Evolutionary conservation across 345 rosid species (phyloP).

Genomic region (Citrus trifoliata): DNA sequence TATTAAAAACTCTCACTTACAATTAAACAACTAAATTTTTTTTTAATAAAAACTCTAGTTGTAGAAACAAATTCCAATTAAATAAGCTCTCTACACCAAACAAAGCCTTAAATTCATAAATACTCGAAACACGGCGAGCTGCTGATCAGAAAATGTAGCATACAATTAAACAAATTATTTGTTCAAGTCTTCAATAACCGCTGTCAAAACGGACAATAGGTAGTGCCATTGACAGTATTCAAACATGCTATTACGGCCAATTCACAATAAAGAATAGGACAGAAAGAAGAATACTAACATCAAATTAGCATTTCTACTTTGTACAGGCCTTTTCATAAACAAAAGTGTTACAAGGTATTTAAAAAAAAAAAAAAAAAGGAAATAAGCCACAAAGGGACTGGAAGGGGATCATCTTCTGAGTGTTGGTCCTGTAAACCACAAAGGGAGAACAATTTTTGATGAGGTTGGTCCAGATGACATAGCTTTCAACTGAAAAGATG

Average conservation of each 20-base stretch:
- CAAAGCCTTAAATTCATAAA: too few species aligned
- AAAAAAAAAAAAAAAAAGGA: not conserved
- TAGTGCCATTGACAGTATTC: not conserved
- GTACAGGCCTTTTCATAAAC: conserved; percentile 19
- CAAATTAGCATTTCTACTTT: conserved; percentile 18
- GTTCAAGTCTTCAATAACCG: not conserved
- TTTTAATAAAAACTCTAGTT: too few species aligned
- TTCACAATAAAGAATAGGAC: conserved; percentile 4
- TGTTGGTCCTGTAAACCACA: not conserved
- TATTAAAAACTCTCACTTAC: too few species aligned
- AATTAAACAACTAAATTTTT: too few species aligned
- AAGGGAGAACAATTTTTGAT: not conserved
- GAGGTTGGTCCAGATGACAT: conserved; percentile 15
- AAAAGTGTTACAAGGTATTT: not conserved
- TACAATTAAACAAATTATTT: not conserved
- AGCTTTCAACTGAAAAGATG: conserved; percentile 8
- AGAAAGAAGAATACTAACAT: conserved; percentile 8
- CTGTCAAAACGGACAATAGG: not conserved
- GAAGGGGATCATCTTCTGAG: not conserved
- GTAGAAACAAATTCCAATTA: too few species aligned
- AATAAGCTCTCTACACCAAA: too few species aligned
- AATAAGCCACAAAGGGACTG: too few species aligned
- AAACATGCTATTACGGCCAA: not conserved
- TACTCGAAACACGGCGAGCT: too few species aligned
- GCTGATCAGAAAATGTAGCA: too few species aligned